Base-by-base conservation (phyloP, 148 eudicot genomes). In the Vaccinium corymbosum region DNA sequence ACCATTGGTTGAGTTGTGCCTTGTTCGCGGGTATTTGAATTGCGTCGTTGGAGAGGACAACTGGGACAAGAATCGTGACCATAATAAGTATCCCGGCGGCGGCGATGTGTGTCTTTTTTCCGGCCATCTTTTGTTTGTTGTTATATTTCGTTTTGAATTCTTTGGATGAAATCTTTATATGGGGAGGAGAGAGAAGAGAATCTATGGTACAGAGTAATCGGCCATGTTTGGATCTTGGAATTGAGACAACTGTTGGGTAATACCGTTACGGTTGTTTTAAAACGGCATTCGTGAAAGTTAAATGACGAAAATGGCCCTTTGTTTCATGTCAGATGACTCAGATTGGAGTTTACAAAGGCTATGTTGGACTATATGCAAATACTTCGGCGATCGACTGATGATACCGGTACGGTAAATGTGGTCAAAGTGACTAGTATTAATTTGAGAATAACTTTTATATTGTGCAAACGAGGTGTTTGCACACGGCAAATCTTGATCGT, bases 1-100 rank as follows among this genome's bases (percentile, higher is more conserved):
- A 94, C 95, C 93, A 94, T 8, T 8, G 35, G 12, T 86, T 35
- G 7, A 94, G 4, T 82, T 88, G 59, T 2, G 85, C 16, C 20
- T 16, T 29, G 17, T 87, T 76, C 0, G 85, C 29, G 0, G 97
- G 95, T 19, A 94, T 85, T 6, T 76, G 71, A 16, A 32, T 62
- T 2, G 8, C 20, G 79, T 75, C 89, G 25, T 52, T 74, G 12
- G 83, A 80, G 53, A 77, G 10, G 53, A 81, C 88, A 1, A 76
- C 3, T 0, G 84, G 68, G 42, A 59, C 16, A 50, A 87, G 49
- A 72, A 85, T 22, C 17, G 71, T 61, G 80, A 61, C 16, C 14
- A 82, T 29, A 9, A 29, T 29, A 9, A 29, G 46, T 4, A 76
- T 62, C 71, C 35, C 50, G 52, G 51, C 59, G 49, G 57, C 71